Base-by-base conservation (phyloP, 2,329 filamentous ascomycete species). In the Curvularia lunata region DNA sequence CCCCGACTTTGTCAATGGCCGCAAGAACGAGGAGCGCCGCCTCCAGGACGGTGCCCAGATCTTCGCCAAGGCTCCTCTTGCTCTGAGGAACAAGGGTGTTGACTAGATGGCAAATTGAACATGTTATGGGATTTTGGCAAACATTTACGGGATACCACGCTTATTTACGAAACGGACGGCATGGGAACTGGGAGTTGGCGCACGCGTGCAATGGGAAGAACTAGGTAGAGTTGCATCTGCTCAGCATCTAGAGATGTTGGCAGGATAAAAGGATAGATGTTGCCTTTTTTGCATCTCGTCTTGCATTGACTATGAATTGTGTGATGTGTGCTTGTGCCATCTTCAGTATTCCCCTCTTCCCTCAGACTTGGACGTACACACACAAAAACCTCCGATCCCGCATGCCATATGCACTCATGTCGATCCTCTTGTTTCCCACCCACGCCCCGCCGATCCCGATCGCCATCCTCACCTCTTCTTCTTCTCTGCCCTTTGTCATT, bases 1-100 rank as follows among this genome's bases (percentile, higher is more conserved):
- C 84, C 93, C 93, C 59, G 92, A 97, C 81, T 96, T 97, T 75
- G 92, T 97, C 83, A 97, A 97, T 82, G 79, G 79, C 55, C 87
- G 89, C 71, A 80, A 84, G 77, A 92, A 92, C 83, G 81, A 75
- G 54, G 86, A 89, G 81, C 80, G 86, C 61, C 81, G 86, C 62
- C 78, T 89, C 61, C 81, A 83, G 48, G 86, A 88, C 54, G 86
- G 86, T 65, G 84, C 84, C 48, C 85, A 87, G 77, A 73, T 80
- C 56, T 87, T 86, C 71, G 61, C 67, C 8, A 81, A 84, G 77
- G n/a, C 56, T n/a, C 51, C 63, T 38, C 54, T 65, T n/a, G 61
- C 61, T 7, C 42, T 62, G 49, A 82, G 68, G 52, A 64, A 66
- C 61, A 69, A 67, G 56, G 54, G 54, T 21, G 63, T 65, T 48